Base-by-base conservation (phyloP, 2,329 filamentous ascomycete species). In the Fonsecaea multimorphosa region DNA sequence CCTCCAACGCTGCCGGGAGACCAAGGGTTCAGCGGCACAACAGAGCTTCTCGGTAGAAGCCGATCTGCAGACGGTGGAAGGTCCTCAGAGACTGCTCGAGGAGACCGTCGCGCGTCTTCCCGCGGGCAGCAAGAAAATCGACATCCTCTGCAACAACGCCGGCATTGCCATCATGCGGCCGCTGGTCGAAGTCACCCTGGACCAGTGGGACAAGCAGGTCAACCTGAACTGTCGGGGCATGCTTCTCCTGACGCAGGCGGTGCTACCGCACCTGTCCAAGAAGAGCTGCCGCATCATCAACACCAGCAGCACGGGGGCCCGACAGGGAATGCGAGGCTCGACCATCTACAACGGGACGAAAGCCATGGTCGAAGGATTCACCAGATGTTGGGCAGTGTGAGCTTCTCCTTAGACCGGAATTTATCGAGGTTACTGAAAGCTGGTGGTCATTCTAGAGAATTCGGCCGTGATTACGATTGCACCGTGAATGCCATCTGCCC, bases 321-420 rank as follows among this genome's bases (percentile, higher is more conserved):
- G 63, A 0, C 49, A 61, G 12, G 57, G 49, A 1, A 51, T 19
- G 19, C 19, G 16, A 1, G 63, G 63, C 0, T 52, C 57, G 68
- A 82, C 80, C 16, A 80, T 84, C 63, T 84, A 84, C 69, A 79
- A 79, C 1, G 81, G 81, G 0, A 82, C 79, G 4, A 84, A 84
- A 70, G 79, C 79, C 14, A 82, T 83, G 79, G 74, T 82, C 0
- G 81, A 83, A 67, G 76, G 75, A 1, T 81, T 83, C 61, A 83
- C 81, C 0, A 74, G 75, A 19, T 76, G 75, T 40, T 82, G 81
- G 78, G 76, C 77, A 72, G 11, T 49, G 44, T 49, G 24, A 24
- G 44, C 24, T 24, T n/a, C n/a, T n/a, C n/a, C n/a, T n/a, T n/a
- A n/a, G n/a, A n/a, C n/a, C n/a, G n/a, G n/a, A n/a, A n/a, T n/a